Evolutionary conservation across 1,139 yeast species (phyloP).

Genomic region (Yamadazyma songkhlaensis): DNA sequence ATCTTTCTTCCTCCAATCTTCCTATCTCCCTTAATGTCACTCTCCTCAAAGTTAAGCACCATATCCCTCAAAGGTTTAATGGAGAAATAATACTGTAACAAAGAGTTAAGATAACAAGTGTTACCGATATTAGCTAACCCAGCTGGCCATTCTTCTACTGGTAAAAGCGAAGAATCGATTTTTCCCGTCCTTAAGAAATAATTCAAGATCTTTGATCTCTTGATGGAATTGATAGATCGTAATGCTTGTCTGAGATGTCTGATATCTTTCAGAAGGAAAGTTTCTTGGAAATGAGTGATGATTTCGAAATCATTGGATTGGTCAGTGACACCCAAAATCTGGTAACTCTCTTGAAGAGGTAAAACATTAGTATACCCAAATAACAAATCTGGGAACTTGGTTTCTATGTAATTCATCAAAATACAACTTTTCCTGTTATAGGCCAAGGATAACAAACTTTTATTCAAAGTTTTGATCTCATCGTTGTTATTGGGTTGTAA

Average conservation of each 20-base stretch:
- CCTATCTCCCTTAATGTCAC: conserved; percentile 28
- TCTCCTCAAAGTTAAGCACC: conserved; percentile 49
- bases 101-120: conserved; percentile 89
- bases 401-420: conserved; percentile 47
- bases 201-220: conserved; percentile 50
- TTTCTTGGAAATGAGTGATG: conserved; percentile 51
- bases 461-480: conserved; percentile 37
- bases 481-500: conserved; percentile 50
- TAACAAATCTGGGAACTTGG: conserved; percentile 35
- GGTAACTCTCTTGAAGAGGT: conserved; percentile 17
- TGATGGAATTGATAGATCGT: conserved; percentile 43
- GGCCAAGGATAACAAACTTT: conserved; percentile 40
- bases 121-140: conserved; percentile 94
- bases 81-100: conserved; percentile 85
- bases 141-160: conserved; percentile 76
- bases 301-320: conserved; percentile 55
- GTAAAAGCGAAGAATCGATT: conserved; percentile 57
- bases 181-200: conserved; percentile 57
- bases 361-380: conserved; percentile 9
- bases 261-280: conserved; percentile 34
- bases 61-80: conserved; percentile 76
- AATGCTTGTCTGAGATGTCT: conserved; percentile 51
- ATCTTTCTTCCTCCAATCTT: conserved; percentile 87
- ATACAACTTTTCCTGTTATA: conserved; percentile 38
- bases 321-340: conserved; percentile 39